Conservation (phyloP, 2,329 filamentous ascomycete species). For the Rhynchosporium graminicola region DNA sequence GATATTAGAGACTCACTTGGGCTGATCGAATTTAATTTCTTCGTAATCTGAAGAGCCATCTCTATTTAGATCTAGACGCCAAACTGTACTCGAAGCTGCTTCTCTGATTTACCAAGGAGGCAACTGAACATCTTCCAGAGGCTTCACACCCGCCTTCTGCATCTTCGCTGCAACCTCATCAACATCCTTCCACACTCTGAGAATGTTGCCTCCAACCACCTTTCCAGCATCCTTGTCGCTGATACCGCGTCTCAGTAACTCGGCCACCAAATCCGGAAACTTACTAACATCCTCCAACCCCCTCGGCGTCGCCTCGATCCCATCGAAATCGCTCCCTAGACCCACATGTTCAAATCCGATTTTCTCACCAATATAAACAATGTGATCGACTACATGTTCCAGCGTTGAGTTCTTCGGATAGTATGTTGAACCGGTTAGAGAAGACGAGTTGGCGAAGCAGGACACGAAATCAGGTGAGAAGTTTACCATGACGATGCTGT, state of each 20-base stretch:
- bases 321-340: constrained; percentile 88
- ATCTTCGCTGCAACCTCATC: constrained; percentile 70
- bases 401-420: constrained; percentile 72
- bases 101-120: constrained; percentile 12
- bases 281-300: constrained; percentile 85
- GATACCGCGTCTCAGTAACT: constrained; percentile 72
- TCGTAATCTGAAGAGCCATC: too few relatives aligned
- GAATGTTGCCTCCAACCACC: constrained; percentile 75
- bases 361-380: constrained; percentile 76
- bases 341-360: constrained; percentile 90
- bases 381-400: constrained; percentile 75
- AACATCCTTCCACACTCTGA: constrained; percentile 81
- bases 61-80: too few relatives aligned
- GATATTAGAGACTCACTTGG: too few relatives aligned
- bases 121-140: constrained; percentile 52
- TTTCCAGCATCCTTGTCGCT: constrained; percentile 73
- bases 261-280: constrained; percentile 76
- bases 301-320: constrained; percentile 63
- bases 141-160: constrained; percentile 55
- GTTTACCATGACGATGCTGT: constrained; percentile 88
- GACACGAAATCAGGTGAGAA: constrained; percentile 82
- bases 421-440: constrained; percentile 61
- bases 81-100: too few relatives aligned
- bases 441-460: constrained; percentile 57
- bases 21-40: too few relatives aligned